These are phyloP conservation scores for Pseudoscleropodium purum DNA, from an alignment of 225 moss, liverwort and hornwort species.

Conservation along the genomic window DNA sequence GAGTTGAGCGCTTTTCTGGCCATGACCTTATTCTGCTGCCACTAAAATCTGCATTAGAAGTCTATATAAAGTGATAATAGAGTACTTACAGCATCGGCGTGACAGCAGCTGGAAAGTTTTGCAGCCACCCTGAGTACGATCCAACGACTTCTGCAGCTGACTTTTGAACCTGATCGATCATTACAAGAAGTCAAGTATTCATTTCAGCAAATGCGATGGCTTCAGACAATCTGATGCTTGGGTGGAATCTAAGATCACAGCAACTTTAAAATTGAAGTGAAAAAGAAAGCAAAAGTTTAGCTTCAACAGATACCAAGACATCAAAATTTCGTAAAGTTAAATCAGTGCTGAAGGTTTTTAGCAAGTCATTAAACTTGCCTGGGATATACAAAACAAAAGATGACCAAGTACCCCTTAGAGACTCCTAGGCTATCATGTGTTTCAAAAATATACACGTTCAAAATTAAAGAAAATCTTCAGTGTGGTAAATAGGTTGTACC, in stretches of 20 bases:
- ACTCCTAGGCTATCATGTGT: neutral
- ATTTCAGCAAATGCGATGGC: neutral
- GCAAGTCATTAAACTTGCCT: neutral
- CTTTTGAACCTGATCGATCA: constrained; percentile 61
- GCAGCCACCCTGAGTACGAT: constrained; percentile 80
- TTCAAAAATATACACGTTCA: neutral
- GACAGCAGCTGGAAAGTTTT: constrained; percentile 63
- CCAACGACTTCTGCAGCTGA: constrained; percentile 90
- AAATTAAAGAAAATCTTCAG: neutral
- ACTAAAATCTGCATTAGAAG: neutral
- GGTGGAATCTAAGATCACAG: neutral
- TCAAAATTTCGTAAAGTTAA: neutral
- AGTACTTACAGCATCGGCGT: constrained; percentile 66
- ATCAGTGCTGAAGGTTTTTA: neutral
- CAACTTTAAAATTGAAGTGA: neutral
- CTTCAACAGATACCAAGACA: neutral
- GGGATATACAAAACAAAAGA: neutral
- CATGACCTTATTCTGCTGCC: neutral
- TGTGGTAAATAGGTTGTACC: constrained; percentile 25
- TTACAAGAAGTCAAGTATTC: neutral
- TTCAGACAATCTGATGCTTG: neutral
- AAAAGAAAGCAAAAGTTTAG: neutral
- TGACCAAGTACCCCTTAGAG: neutral
- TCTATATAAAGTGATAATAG: neutral
- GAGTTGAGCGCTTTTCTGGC: neutral